These are phyloP conservation scores for Backusella macrospora DNA, from an alignment of 192 early-diverging fungal species.

Conservation along the genomic window DNA sequence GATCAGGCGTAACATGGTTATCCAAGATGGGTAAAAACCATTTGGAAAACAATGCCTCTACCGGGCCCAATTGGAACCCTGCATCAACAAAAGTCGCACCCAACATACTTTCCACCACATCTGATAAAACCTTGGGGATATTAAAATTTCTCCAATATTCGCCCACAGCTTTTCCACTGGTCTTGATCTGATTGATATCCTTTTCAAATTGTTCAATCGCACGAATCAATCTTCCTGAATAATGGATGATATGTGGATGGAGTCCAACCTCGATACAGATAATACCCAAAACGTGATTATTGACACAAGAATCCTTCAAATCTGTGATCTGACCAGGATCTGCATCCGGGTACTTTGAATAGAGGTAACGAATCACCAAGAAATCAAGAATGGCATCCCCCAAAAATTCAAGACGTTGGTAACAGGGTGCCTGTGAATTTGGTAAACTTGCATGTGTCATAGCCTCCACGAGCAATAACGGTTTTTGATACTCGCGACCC, in stretches of 20 bases:
- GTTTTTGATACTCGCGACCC: conserved; percentile 74
- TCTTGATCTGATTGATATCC: conserved; percentile 49
- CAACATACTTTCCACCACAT: conserved; percentile 86
- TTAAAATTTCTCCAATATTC: conserved; percentile 81
- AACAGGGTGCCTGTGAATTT: conserved; percentile 62
- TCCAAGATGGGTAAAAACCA: conserved; percentile 46
- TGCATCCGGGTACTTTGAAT: conserved; percentile 63
- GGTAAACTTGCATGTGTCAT: conserved; percentile 82
- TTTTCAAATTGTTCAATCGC: conserved; percentile 60
- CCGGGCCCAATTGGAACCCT: conserved; percentile 62
- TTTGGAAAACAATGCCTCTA: conserved; percentile 42
- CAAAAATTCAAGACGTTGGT: conserved; percentile 90
- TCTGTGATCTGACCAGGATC: conserved; percentile 81
- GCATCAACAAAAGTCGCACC: conserved; percentile 89
- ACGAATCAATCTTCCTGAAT: conserved; percentile 53
- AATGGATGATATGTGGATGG: conserved; percentile 68
- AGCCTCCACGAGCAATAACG: conserved; percentile 70
- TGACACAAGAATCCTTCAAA: conserved; percentile 84
- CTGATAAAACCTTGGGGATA: conserved; percentile 88
- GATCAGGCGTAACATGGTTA: conserved; percentile 46
- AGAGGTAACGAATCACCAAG: conserved; percentile 74
- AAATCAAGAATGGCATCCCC: conserved; percentile 86
- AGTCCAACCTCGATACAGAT: conserved; percentile 67
- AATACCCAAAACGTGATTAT: conserved; percentile 83
- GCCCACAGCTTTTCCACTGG: conserved; percentile 38